Evolutionary conservation across 805 yeast species (phyloP), one percentile per base, ranked within the genome.

Genomic region (Ogataea degrootiae): DNA sequence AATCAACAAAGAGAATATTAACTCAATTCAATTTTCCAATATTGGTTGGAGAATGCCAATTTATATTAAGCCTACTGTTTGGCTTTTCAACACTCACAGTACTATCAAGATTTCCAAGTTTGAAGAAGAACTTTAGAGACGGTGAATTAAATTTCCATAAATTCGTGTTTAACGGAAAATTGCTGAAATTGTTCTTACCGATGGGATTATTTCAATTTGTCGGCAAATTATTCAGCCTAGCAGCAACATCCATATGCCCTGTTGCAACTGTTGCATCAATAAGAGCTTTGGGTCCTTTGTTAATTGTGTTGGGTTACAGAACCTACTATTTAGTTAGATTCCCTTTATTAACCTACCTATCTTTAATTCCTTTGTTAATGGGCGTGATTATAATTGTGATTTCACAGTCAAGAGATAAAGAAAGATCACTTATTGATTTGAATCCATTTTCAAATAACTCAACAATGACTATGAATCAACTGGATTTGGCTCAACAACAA

Each of bases 191-290:
- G 0, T 78, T 80, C 8, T 59, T 82, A 23, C 90, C 90, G 0
- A 68, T 83, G 61, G 86, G 87, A 0, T 60, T 81, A 11, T 80
- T 83, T 58, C 89, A 83, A 56, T 82, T 82, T 54, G 65, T 75
- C 16, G 88, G 88, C 2, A 83, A 82, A 60, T 73, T 73, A 56
- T 79, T 80, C 58, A 77, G 81, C 4, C 74, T 83, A 37, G 74
- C 77, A 35, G 88, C 89, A 0, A 82, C 87, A 0, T 76, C 86
- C 6, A 57, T 79, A 38, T 82, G 83, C 6, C 82, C 87, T 0
- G 75, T 83, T 14, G 83, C 88, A 0, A 80, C 89, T 0, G 86
- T 83, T 1, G 82, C 87, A 1, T 81, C 86, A 48, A 73, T 84
- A n/a, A 77, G 83, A 64, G 82, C 88, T 0, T 62, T 84, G 22